Conservation (phyloP, 23 red algal species). For the Gracilaria gracilis region DNA sequence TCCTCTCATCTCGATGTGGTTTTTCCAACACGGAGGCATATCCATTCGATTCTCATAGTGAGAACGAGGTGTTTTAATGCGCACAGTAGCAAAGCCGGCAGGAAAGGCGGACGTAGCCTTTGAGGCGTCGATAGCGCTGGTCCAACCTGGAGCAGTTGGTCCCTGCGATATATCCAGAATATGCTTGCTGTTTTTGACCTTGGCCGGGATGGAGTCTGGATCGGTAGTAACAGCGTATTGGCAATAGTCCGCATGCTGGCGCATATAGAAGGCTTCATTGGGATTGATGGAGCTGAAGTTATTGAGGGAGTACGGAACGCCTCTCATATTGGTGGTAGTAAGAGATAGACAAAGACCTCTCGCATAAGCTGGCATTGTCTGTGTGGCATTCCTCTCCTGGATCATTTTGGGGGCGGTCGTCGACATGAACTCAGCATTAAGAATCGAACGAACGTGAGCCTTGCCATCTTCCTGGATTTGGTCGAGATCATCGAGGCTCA, state of each 20-base stretch:
- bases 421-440: slow-evolving; percentile 43
- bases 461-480: background rate
- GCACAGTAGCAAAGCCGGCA: slow-evolving; percentile 12
- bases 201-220: background rate
- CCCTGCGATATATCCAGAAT: slow-evolving; percentile 14
- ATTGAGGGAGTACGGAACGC: slow-evolving; percentile 28
- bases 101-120: slow-evolving; percentile 37
- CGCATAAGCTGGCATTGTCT: slow-evolving; percentile 2
- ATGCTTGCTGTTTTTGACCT: background rate
- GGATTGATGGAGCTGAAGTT: slow-evolving; percentile 19
- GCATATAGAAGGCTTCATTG: slow-evolving; percentile 28
- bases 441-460: slow-evolving; percentile 16
- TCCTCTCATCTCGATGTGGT: background rate
- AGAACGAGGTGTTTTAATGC: slow-evolving; percentile 9
- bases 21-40: slow-evolving; percentile 16
- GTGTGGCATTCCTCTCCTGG: background rate
- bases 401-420: background rate
- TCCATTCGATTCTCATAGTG: slow-evolving; percentile 4
- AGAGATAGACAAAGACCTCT: slow-evolving; percentile 6
- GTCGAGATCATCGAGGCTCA: background rate
- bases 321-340: slow-evolving; percentile 31
- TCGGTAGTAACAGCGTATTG: slow-evolving; percentile 7
- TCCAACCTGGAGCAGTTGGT: background rate
- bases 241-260: slow-evolving; percentile 32
- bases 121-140: background rate